Base-by-base conservation (phyloP, 2,329 filamentous ascomycete species). In the Diplodia intermedia region DNA sequence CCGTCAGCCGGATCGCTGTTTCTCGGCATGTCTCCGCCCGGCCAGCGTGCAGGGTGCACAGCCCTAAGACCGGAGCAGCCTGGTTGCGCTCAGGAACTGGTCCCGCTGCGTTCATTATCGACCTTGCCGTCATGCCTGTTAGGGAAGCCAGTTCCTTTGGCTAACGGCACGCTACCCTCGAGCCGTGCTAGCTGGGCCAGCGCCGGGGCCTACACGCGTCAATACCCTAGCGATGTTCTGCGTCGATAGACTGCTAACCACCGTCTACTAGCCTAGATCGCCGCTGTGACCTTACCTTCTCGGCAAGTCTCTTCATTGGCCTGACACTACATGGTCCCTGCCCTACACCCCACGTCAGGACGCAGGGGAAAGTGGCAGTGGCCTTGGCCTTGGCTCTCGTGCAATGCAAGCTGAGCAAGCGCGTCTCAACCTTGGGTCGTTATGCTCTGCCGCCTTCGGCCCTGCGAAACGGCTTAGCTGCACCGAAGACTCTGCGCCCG, bases 281-380 rank as follows among this genome's bases (percentile, higher is more conserved):
- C 60, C 47, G 47, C 43, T 9, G 31, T 31, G n/a, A 52, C 18
- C 26, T 47, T 31, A 63, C 60, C 2, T 36, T 52, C 60, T 33
- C 29, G 31, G 60, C 5, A 63, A 63, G 60, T 29, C 14, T 50
- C 47, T 31, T 26, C 60, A 52, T 63, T 52, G 29, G 60, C 60
- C 12, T 31, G 56, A 49, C 40, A 7, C 6, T 23, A 31, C 15
- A n/a, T 38, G 38, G 31, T 36, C 38, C 47, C 31, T 31, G 47
- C 29, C 29, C 36, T 29, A 14, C 43, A 50, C 43, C 43, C 40
- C 60, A 63, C 43, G 60, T 12, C 60, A 50, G n/a, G 47, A 50
- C 15, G 47, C 60, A 63, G 60, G 60, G 60, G 60, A 63, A 63
- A 56, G n/a, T 63, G 29, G 47, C 8, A 56, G n/a, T 63, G 29